phyloP scores from a whole-genome alignment of 2,329 filamentous ascomycete genomes.

The Madurella mycetomatis region DNA sequence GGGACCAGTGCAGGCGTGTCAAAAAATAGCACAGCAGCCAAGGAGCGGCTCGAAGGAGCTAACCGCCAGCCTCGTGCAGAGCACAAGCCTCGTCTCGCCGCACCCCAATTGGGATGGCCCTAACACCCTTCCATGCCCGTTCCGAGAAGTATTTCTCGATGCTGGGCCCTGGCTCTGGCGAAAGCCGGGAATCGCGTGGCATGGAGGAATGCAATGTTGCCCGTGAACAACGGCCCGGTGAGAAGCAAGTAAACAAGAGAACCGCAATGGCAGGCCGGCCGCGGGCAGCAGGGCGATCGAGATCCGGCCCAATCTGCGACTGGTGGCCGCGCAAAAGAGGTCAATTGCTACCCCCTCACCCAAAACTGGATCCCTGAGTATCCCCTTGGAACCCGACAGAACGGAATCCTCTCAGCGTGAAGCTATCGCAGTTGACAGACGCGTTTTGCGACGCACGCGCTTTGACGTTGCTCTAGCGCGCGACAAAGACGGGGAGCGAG shows the following conservation, averaged over 20 bases:
- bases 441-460: not conserved
- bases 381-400: constrained; percentile 25
- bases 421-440: not conserved
- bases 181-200: not conserved
- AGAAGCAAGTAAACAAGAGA: constrained; percentile 6
- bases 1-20: constrained; percentile 18
- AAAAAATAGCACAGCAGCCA: constrained; percentile 24
- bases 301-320: constrained; percentile 23
- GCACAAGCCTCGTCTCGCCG: constrained; percentile 23
- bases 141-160: not conserved
- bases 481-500: constrained; percentile 12
- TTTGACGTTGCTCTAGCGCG: constrained; percentile 6
- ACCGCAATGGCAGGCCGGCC: not conserved
- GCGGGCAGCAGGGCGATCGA: constrained; percentile 13
- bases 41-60: constrained; percentile 16
- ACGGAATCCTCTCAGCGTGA: constrained; percentile 19
- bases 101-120: constrained; percentile 4
- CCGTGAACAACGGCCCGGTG: constrained; percentile 4
- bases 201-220: constrained; percentile 9
- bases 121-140: not conserved
- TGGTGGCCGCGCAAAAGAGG: constrained; percentile 16
- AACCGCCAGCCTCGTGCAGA: constrained; percentile 24
- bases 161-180: not conserved
- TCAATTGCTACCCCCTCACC: constrained; percentile 16
- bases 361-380: constrained; percentile 5